Conservation (phyloP, 23 red algal genomes). For the Gracilaria gracilis region DNA sequence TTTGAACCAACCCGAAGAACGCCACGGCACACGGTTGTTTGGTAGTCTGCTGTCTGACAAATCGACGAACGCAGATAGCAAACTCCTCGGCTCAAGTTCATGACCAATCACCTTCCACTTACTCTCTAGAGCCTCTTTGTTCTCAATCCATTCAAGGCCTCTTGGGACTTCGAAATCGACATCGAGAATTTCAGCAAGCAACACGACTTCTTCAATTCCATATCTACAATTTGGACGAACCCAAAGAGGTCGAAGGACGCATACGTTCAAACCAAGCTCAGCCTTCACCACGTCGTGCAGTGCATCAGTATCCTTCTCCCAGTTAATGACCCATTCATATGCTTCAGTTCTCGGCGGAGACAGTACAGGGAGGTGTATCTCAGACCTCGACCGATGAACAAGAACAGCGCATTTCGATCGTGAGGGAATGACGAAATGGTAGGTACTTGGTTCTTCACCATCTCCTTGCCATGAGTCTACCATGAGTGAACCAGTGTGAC, state of each 20-base stretch:
- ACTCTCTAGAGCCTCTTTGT: background rate
- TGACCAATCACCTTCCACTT: background rate
- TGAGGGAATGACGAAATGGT: conserved; percentile 25
- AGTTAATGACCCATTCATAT: conserved; percentile 15
- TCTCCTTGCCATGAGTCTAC: conserved; percentile 16
- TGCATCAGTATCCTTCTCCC: background rate
- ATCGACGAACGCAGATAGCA: background rate
- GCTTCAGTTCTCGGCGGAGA: background rate
- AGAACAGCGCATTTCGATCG: background rate
- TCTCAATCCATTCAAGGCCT: background rate
- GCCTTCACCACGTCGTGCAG: background rate
- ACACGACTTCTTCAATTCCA: conserved; percentile 20
- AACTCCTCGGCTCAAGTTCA: background rate
- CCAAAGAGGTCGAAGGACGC: conserved; percentile 24
- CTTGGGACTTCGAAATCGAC: background rate
- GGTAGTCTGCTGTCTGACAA: background rate
- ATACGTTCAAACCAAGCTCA: conserved; percentile 1
- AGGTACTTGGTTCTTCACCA: conserved; percentile 1
- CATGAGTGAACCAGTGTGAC: background rate
- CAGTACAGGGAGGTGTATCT: conserved; percentile 2
- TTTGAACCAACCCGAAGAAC: background rate
- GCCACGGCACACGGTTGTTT: background rate
- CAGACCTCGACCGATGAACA: background rate
- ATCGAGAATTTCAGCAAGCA: conserved; percentile 14
- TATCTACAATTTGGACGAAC: background rate